Evolutionary conservation across 371 early-diverging fungal genomes (phyloP).

Genomic region (Apophysomyces variabilis): DNA sequence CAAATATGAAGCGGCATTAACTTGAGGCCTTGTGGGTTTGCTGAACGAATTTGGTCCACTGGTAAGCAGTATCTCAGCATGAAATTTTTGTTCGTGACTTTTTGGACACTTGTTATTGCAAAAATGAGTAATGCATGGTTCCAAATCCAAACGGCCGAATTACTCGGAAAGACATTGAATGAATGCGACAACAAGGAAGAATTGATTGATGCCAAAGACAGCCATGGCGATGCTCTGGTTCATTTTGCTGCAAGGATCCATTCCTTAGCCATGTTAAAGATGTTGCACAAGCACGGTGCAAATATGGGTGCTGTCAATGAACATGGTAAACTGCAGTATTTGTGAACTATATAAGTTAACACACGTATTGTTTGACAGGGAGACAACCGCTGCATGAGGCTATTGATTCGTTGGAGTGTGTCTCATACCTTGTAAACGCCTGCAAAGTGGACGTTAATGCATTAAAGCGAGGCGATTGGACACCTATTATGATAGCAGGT

Average conservation of each 20-base stretch:
- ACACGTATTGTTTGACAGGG: conserved; percentile 24
- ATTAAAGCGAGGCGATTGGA: conserved; percentile 61
- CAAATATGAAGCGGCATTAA: neutral
- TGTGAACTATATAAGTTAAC: neutral
- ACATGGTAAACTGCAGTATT: conserved; percentile 33
- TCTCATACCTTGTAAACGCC: conserved; percentile 30
- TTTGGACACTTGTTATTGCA: neutral
- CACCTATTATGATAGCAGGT: conserved; percentile 59
- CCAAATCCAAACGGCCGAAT: neutral
- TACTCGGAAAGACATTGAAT: neutral
- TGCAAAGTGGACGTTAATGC: conserved; percentile 52
- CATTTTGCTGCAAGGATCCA: conserved; percentile 57
- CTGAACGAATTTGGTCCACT: too few species aligned
- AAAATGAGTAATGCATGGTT: neutral
- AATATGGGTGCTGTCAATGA: conserved; percentile 48
- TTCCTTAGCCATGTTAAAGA: conserved; percentile 27
- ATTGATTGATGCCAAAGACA: conserved; percentile 30
- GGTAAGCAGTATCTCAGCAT: neutral
- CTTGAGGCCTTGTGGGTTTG: too few species aligned
- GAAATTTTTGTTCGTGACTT: neutral
- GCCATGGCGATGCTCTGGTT: conserved; percentile 52
- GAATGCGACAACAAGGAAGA: neutral
- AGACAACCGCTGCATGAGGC: conserved; percentile 57
- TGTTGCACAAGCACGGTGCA: conserved; percentile 37
- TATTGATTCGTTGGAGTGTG: conserved; percentile 48